Evolutionary conservation across 352 stramenopile genomes (phyloP).

Genomic region (Globisporangium irregulare): DNA sequence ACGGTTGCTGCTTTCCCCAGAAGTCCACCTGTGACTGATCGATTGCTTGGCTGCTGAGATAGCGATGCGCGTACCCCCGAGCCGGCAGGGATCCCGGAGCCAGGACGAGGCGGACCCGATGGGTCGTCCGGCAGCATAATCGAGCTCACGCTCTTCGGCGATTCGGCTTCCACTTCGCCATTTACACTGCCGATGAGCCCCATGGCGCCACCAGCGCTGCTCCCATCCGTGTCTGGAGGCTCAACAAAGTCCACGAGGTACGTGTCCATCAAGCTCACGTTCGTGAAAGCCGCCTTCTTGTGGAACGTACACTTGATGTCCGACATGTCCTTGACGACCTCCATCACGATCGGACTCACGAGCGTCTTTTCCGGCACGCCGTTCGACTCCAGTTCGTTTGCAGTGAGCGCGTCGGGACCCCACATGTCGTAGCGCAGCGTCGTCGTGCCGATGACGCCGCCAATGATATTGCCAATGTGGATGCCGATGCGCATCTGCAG

Average conservation of each 20-base stretch:
- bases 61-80: constrained; percentile 10
- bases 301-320: constrained; percentile 83
- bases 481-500: constrained; percentile 89
- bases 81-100: background rate
- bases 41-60: constrained; percentile 15
- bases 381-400: constrained; percentile 87
- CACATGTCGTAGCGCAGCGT: constrained; percentile 90
- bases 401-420: constrained; percentile 77
- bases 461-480: constrained; percentile 87
- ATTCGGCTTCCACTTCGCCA: constrained; percentile 13
- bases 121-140: constrained; percentile 10
- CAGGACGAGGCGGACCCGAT: background rate
- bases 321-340: constrained; percentile 81
- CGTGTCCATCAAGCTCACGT: constrained; percentile 80
- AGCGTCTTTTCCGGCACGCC: constrained; percentile 77
- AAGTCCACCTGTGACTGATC: background rate
- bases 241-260: constrained; percentile 83
- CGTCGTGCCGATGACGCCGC: constrained; percentile 81
- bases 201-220: background rate
- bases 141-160: constrained; percentile 19
- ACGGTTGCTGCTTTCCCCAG: background rate
- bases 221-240: constrained; percentile 17
- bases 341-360: constrained; percentile 75
- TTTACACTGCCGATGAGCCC: constrained; percentile 26
- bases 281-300: constrained; percentile 81